Evolutionary conservation across 352 stramenopile genomes (phyloP), one percentile per base, ranked within the genome.

Genomic region (Phytopythium mirpurense): DNA sequence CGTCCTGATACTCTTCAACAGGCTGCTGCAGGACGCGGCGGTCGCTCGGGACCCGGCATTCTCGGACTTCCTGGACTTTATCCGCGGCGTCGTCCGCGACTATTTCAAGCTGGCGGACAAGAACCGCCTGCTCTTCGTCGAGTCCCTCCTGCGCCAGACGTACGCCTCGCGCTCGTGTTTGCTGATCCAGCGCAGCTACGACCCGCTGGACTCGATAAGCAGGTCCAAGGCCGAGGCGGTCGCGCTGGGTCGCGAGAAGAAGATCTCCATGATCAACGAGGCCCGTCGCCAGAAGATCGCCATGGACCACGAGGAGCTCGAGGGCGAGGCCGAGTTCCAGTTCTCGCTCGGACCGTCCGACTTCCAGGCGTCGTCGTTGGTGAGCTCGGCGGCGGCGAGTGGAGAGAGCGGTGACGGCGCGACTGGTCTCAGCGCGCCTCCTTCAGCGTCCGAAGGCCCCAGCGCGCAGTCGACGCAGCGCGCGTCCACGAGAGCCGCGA

Each of bases 41-140:
- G 88, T 93, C 32, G 69, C 83, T 50, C 65, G 59, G 1, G 74
- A 80, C 6, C 34, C 62, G 1, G 77, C 91, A 31, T 89, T 81
- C 56, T 72, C 74, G 44, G 74, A 57, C 3, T 90, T 95, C 27
- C 44, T 92, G 29, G 75, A 92, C 50, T 95, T 95, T 35, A 88
- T 91, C 63, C 74, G 74, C 19, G 67, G 72, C 14, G 78, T 90
- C 37, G 75, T 95, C 31, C 70, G 76, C 11, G 73, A 93, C 57
- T 93, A 90, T 43, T 95, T 95, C 56, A 59, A 72, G 11, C 58
- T 95, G 14, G 80, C 76, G 15, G 67, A 90, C 53, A 88, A 81
- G 53, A 95, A 95, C 60, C 70, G 81, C 38, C 59, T 95, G 53
- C 55, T 95, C 40, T 92, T 90, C 50, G 78, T 93, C 12, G 84